Evolutionary conservation across 2,329 filamentous ascomycete species (phyloP).

Genomic region (Xylariaceae sp.): DNA sequence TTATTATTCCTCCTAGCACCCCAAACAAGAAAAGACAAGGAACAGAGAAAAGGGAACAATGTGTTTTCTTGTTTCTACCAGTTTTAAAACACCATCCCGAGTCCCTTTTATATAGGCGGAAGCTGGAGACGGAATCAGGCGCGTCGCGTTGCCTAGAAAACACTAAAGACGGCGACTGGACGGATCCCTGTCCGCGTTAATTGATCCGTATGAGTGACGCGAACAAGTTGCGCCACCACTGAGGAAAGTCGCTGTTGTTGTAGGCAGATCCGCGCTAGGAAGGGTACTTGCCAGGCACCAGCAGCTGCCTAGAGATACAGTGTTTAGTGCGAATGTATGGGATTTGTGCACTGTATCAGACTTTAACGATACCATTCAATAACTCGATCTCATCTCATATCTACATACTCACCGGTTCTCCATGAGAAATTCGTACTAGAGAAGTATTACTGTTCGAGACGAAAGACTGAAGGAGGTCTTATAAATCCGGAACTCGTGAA

Average conservation of each 20-base stretch:
- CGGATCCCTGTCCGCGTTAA: constrained; percentile 21
- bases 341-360: not conserved
- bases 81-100: not conserved
- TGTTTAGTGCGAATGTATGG: not conserved
- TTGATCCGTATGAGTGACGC: constrained; percentile 19
- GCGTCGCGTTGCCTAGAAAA: constrained; percentile 11
- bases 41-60: not conserved
- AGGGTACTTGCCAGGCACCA: no score
- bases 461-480: not conserved
- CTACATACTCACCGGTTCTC: no score
- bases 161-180: not conserved
- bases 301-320: not conserved
- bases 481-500: not conserved
- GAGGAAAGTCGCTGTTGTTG: not conserved
- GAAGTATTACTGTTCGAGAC: not conserved
- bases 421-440: no score
- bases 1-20: not conserved
- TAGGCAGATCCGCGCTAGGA: not conserved
- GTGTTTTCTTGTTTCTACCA: not conserved
- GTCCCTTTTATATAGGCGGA: not conserved
- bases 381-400: no score
- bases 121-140: constrained; percentile 4
- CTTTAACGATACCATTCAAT: not conserved
- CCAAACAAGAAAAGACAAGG: not conserved
- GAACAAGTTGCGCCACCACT: constrained; percentile 15